Evolutionary conservation across 2,329 filamentous ascomycete genomes (phyloP), one percentile per base, ranked within the genome.

Genomic region (Fusarium acutatum): DNA sequence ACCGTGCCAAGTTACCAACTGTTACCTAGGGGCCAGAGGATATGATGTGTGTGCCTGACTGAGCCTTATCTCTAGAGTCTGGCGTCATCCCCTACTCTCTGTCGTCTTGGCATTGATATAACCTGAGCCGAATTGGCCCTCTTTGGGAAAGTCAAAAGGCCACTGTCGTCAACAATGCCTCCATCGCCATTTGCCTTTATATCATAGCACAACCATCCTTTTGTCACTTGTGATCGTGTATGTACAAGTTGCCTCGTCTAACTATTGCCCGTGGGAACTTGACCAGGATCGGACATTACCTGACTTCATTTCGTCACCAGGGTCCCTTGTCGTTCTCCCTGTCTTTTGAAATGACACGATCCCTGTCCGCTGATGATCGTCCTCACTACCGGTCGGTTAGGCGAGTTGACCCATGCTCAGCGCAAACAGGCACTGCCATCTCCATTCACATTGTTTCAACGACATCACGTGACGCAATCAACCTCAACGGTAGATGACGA

Each of bases 351-450:
- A 68, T 62, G 62, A 53, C 43, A 50, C 32, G 50, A 54, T 40
- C 62, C 64, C 40, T 69, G 57, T 60, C 43, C 14, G 30, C 30
- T 46, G 37, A 43, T 60, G 66, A 70, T 69, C 67, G 50, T 61
- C 72, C 52, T 62, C 62, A 73, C 72, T 71, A 59, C 64, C 69
- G 57, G 49, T 59, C 43, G 44, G 24, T 68, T 61, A 68, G 60
- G 59, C 69, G 43, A 65, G 52, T 37, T 62, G 46, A 44, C 44
- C 62, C 62, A 60, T 74, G 59, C 50, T 26, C 37, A 50, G 56
- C 37, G 44, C 46, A 60, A 64, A 49, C 28, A 59, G 47, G 46
- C 40, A 54, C 50, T 67, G 35, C 44, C 41, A 59, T 69, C 24
- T 44, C 43, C 30, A 35, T 28, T 62, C 40, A 40, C 32, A 24